These are phyloP conservation scores for Salpingoeca rosetta DNA, from an alignment of 78 protist genomes.

Conservation along the genomic window DNA sequence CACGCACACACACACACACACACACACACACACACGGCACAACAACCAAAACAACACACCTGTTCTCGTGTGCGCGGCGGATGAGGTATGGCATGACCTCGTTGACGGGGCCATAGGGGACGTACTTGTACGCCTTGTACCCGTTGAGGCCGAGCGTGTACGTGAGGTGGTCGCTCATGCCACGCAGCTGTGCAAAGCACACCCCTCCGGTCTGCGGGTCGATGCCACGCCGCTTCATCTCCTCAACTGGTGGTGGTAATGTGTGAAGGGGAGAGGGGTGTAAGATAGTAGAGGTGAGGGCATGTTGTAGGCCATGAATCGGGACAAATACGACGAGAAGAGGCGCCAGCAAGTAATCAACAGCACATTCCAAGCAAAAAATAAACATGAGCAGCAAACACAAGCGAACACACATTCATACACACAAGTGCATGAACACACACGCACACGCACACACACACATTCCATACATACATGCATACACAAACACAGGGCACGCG, in stretches of 20 bases:
- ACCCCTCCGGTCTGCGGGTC: slow-evolving; percentile 7
- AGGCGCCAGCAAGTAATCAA: background rate
- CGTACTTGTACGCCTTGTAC: slow-evolving; percentile 42
- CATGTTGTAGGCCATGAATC: too few relatives aligned
- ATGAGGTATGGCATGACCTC: slow-evolving; percentile 67
- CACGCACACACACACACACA: too few relatives aligned
- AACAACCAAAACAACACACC: background rate
- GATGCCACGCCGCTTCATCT: background rate
- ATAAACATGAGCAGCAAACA: background rate
- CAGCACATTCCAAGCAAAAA: background rate
- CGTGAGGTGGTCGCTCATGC: slow-evolving; percentile 63
- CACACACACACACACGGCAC: too few relatives aligned
- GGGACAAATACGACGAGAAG: too few relatives aligned
- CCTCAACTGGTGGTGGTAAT: background rate
- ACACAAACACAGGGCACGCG: too few relatives aligned
- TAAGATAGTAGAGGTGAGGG: too few relatives aligned
- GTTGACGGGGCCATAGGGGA: slow-evolving; percentile 73
- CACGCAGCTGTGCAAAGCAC: slow-evolving; percentile 64
- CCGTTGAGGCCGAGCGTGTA: slow-evolving; percentile 18
- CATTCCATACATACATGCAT: too few relatives aligned
- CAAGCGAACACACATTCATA: too few relatives aligned
- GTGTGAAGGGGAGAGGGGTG: too few relatives aligned
- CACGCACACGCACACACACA: too few relatives aligned
- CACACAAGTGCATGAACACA: too few relatives aligned
- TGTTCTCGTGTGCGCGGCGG: slow-evolving; percentile 60